These are phyloP conservation scores for Microcyclospora pomicola DNA, from an alignment of 2,329 filamentous ascomycete genomes.

Conservation along the genomic window DNA sequence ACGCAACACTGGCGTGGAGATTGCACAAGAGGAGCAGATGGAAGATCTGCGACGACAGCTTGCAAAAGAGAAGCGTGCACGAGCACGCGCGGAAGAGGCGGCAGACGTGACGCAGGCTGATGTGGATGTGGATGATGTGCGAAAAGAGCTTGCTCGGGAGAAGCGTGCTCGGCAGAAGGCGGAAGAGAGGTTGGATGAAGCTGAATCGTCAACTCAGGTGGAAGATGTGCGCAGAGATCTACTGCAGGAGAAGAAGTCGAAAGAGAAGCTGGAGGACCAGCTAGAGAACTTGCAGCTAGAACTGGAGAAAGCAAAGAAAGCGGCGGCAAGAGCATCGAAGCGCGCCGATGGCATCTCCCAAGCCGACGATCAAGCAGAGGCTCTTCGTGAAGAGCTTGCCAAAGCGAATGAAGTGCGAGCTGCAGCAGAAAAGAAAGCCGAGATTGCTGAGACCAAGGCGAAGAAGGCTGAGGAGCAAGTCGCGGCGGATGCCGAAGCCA, in stretches of 20 bases:
- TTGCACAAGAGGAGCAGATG: slow-evolving; percentile 27
- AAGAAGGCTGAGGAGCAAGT: slow-evolving; percentile 37
- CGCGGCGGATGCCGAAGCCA: slow-evolving; percentile 45
- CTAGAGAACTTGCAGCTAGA: slow-evolving; percentile 21
- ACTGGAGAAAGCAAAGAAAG: slow-evolving; percentile 21
- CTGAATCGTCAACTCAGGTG: slow-evolving; percentile 21
- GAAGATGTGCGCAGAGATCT: slow-evolving; percentile 22
- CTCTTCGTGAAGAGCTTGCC: slow-evolving; percentile 36
- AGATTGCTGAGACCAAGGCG: neutral
- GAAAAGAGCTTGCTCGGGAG: slow-evolving; percentile 20
- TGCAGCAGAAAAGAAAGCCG: slow-evolving; percentile 32
- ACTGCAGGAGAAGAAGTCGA: slow-evolving; percentile 20
- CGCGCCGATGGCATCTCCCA: slow-evolving; percentile 29
- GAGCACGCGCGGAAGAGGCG: slow-evolving; percentile 28
- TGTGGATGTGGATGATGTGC: slow-evolving; percentile 19
- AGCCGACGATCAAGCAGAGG: slow-evolving; percentile 30
- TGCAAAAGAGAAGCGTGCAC: slow-evolving; percentile 31
- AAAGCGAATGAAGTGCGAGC: slow-evolving; percentile 39
- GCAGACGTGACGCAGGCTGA: slow-evolving; percentile 19
- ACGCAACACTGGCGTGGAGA: slow-evolving; percentile 36
- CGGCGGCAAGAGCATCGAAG: slow-evolving; percentile 25
- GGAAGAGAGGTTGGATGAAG: slow-evolving; percentile 24
- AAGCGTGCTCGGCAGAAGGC: slow-evolving; percentile 20
- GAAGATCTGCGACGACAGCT: slow-evolving; percentile 35
- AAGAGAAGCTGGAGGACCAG: slow-evolving; percentile 23